Conservation (phyloP, 192 early-diverging fungal genomes). For the Umbelopsis isabellina region DNA sequence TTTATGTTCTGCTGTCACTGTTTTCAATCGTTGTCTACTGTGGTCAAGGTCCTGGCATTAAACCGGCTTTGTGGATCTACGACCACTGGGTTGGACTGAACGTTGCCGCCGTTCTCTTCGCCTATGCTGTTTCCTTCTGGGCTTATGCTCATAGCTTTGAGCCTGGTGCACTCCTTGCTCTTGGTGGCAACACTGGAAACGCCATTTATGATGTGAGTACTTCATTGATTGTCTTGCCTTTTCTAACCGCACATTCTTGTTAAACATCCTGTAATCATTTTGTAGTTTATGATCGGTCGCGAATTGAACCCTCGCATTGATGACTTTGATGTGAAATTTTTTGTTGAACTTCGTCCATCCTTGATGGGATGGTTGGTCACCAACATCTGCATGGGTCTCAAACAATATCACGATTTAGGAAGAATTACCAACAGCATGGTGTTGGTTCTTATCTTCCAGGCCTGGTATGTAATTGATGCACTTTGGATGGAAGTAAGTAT, state of each 20-base stretch:
- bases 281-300: conserved; percentile 90
- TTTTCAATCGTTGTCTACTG: neutral
- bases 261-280: neutral
- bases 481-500: conserved; percentile 65
- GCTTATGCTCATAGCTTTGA: conserved; percentile 81
- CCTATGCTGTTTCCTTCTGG: conserved; percentile 65
- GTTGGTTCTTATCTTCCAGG: conserved; percentile 76
- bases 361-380: conserved; percentile 89
- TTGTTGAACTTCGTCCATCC: conserved; percentile 92
- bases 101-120: conserved; percentile 67
- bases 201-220: conserved; percentile 75
- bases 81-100: conserved; percentile 79
- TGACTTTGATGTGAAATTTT: conserved; percentile 88
- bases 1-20: neutral
- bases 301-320: conserved; percentile 93
- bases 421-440: conserved; percentile 76
- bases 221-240: too few relatives aligned
- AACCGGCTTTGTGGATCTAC: conserved; percentile 68
- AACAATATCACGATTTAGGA: conserved; percentile 73
- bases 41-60: neutral
- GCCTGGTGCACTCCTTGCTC: conserved; percentile 65
- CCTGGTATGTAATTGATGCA: conserved; percentile 86
- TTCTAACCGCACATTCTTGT: neutral
- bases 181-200: conserved; percentile 92
- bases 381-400: conserved; percentile 75